Evolutionary conservation across 1,284 basidiomycete genomes (phyloP).

Genomic region (Tylopilus orsonianus): DNA sequence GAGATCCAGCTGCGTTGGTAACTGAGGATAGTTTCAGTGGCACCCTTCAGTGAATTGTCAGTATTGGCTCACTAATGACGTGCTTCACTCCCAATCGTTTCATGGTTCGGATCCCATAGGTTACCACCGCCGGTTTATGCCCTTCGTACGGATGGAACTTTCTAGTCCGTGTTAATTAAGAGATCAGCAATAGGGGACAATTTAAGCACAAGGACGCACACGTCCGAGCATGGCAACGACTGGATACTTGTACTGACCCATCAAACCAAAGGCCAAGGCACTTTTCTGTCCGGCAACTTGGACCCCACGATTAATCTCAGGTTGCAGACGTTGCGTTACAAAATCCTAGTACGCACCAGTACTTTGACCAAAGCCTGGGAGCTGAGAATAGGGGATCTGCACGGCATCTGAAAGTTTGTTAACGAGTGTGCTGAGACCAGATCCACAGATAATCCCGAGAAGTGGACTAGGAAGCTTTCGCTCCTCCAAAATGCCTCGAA

Average conservation of each 20-base stretch:
- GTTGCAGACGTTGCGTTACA: not conserved
- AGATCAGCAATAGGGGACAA: not conserved
- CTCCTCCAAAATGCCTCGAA: slow-evolving; percentile 40
- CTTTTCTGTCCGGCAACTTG: slow-evolving; percentile 76
- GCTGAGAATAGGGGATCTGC: slow-evolving; percentile 55
- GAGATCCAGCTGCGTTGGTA: slow-evolving; percentile 81
- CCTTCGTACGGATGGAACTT: slow-evolving; percentile 85
- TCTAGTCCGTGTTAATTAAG: slow-evolving; percentile 12
- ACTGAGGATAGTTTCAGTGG: slow-evolving; percentile 45
- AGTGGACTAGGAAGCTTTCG: slow-evolving; percentile 49
- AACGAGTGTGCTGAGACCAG: slow-evolving; percentile 69
- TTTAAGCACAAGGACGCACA: slow-evolving; percentile 41
- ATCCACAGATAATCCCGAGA: slow-evolving; percentile 79
- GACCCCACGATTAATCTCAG: not conserved
- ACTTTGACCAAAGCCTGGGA: slow-evolving; percentile 71
- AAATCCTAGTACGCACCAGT: slow-evolving; percentile 51
- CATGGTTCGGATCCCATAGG: slow-evolving; percentile 79
- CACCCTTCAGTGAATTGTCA: not conserved
- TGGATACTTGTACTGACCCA: slow-evolving; percentile 61
- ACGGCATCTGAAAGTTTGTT: slow-evolving; percentile 53
- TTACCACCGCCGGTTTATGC: slow-evolving; percentile 61
- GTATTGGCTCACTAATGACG: slow-evolving; percentile 60
- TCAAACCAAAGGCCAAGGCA: slow-evolving; percentile 72
- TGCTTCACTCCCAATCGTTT: slow-evolving; percentile 70
- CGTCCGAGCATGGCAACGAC: slow-evolving; percentile 85